Base-by-base conservation (phyloP, 176 grass and related monocot species). In the Areca catechu region DNA sequence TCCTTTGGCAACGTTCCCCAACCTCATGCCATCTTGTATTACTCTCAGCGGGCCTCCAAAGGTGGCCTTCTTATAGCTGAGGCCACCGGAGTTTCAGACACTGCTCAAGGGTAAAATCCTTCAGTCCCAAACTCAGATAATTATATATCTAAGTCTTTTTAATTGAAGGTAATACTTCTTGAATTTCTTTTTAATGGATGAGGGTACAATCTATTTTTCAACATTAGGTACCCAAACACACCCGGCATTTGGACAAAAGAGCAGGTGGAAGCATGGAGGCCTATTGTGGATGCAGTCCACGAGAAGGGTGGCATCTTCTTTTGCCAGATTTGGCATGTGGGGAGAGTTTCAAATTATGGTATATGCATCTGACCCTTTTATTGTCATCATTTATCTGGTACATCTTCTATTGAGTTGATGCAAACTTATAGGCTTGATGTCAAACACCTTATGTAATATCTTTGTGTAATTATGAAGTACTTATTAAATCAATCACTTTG, bases 221-320 rank as follows among this genome's bases (percentile, higher is more conserved):
- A 89, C 34, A 43, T 14, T 12, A 43, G 85, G 63, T 90, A 90
- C 65, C 71, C 64, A 52, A 28, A 76, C 49, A 82, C 82, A 68
- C 78, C 78, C 7, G 82, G 86, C 0, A 82, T 90, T 65, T 90
- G 82, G 86, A 82, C 74, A 24, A 85, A 69, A 63, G 67, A 76
- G 29, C 86, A 82, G 19, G 74, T 90, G 57, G 86, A 85, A 82
- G 71, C 78, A 68, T 90, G 86, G 86, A 85, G 70, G 43, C 82
- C 86, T 17, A 85, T 85, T 3, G 74, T 85, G 6, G 60, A 81
- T 37, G 77, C 66, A 0, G 78, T 90, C 72, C 86, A 82, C 62
- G n/a, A 51, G 3, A 76, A 85, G 62, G 81, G 82, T 47, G 82
- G 78, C 18, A 65, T 76, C 58, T 85, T 90, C 74, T 90, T 89